Evolutionary conservation across 192 early-diverging fungal genomes (phyloP).

Genomic region (Entomortierella lignicola): DNA sequence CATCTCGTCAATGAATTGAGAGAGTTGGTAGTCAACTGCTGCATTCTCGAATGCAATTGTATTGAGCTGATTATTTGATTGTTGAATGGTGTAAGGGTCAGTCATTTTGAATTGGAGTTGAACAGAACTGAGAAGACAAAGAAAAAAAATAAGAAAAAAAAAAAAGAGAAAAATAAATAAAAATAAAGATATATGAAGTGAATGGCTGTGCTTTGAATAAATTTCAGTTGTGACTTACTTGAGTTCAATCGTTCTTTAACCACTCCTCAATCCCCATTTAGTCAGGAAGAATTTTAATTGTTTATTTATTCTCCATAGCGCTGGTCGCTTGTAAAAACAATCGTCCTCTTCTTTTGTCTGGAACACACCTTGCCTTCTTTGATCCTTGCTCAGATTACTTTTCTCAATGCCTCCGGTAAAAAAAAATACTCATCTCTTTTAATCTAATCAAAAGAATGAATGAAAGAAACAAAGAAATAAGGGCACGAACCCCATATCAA

Average conservation of each 20-base stretch:
- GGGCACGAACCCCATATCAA: no score
- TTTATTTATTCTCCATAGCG: no score
- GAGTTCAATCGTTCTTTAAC: no score
- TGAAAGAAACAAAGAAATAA: no score
- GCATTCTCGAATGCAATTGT: constrained; percentile 56
- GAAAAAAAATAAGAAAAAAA: not conserved
- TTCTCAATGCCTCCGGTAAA: constrained; percentile 31
- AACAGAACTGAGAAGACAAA: not conserved
- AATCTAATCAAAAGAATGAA: not conserved
- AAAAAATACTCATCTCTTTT: not conserved
- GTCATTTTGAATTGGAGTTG: not conserved
- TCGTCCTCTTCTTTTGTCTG: not conserved
- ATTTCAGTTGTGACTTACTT: no score
- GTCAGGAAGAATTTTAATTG: no score
- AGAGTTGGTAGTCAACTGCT: constrained; percentile 52
- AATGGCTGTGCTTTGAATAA: no score
- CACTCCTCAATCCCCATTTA: no score
- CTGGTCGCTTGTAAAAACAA: not conserved
- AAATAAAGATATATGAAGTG: no score
- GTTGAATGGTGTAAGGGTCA: constrained; percentile 6
- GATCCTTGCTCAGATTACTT: no score
- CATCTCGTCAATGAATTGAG: constrained; percentile 55
- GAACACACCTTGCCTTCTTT: not conserved
- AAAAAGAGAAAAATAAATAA: no score
- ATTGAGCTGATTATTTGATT: constrained; percentile 13